phyloP scores from a whole-genome alignment of 768 basidiomycete species.

The Boletus pseudopeckii region DNA sequence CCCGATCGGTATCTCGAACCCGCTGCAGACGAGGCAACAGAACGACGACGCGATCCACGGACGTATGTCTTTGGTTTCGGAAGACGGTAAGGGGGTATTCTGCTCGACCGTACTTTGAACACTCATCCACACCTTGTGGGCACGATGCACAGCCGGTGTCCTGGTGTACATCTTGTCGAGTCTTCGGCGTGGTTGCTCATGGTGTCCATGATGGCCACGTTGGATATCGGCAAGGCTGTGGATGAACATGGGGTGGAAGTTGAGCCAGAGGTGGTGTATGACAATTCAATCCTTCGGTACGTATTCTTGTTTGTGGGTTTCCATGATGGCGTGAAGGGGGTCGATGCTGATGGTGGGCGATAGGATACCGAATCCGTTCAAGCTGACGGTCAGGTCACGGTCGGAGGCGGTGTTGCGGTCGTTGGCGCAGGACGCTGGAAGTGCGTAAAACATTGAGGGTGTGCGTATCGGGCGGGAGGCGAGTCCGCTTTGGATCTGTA shows the following conservation, averaged over 20 bases:
- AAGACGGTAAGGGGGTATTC: conserved; percentile 29
- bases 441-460: neutral
- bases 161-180: conserved; percentile 61
- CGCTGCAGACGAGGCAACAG: conserved; percentile 17
- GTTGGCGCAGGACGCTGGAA: conserved; percentile 10
- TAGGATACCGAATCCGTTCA: conserved; percentile 21
- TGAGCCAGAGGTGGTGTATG: conserved; percentile 51
- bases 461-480: neutral
- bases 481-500: neutral
- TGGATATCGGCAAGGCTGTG: conserved; percentile 50
- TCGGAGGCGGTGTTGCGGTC: conserved; percentile 15
- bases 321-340: too few relatives aligned
- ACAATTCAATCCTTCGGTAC: conserved; percentile 63
- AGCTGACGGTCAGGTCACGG: conserved; percentile 18
- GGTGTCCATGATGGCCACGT: conserved; percentile 53
- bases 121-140: neutral
- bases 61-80: conserved; percentile 48
- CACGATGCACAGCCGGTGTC: conserved; percentile 47
- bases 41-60: conserved; percentile 42
- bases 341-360: neutral
- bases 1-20: conserved; percentile 50
- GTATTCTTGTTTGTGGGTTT: conserved; percentile 8
- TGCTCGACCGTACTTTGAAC: neutral
- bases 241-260: conserved; percentile 47
- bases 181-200: conserved; percentile 59